phyloP scores from a whole-genome alignment of 176 grass and related monocot species.

The Raddia distichophylla region DNA sequence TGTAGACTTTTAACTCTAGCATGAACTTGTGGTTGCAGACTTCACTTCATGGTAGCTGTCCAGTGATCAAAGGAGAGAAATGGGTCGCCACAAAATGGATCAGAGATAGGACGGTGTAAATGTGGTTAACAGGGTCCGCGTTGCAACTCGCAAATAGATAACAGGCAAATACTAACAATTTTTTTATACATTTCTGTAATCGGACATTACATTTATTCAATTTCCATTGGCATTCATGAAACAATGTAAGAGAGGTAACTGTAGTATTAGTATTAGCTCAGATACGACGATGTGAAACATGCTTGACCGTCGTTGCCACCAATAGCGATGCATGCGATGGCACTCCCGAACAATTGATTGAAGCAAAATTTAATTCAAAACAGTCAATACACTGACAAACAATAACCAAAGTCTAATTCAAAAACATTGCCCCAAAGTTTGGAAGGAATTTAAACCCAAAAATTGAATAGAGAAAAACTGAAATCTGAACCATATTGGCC shows the following conservation, averaged over 20 bases:
- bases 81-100: conserved; percentile 99
- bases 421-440: too few species aligned
- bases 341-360: too few species aligned
- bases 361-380: too few species aligned
- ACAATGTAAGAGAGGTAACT: conserved; percentile 1
- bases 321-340: too few species aligned
- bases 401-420: too few species aligned
- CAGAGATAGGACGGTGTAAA: conserved; percentile 56
- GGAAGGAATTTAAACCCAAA: too few species aligned
- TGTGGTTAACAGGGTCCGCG: conserved; percentile 15
- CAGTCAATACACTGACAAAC: too few species aligned
- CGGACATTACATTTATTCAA: conserved; percentile 50
- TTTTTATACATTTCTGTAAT: conserved; percentile 24
- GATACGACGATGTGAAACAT: too few species aligned
- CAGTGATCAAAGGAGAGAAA: conserved; percentile 91
- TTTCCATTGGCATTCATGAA: conserved; percentile 24
- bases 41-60: conserved; percentile 92
- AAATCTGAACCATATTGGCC: too few species aligned
- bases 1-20: conserved; percentile 15
- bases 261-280: too few species aligned
- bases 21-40: conserved; percentile 40
- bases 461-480: too few species aligned
- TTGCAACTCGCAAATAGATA: conserved; percentile 47
- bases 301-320: too few species aligned
- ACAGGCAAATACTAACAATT: conserved; percentile 39